Conservation (phyloP, 331 rosid species). For the Quercus tomentella region DNA sequence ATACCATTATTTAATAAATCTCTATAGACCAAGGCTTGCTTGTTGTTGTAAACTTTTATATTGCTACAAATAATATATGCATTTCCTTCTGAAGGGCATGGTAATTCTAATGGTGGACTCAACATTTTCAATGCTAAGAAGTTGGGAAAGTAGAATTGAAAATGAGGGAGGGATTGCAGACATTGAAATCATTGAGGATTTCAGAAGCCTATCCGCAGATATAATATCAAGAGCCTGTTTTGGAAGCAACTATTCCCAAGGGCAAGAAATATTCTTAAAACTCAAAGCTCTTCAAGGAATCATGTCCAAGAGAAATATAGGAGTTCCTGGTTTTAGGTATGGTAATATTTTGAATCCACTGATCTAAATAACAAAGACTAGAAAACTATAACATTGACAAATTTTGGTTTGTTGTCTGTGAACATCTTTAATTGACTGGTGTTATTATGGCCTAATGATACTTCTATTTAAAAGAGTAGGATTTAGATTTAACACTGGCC, state of each 20-base stretch:
- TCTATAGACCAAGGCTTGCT: no score
- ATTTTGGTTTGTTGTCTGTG: background rate
- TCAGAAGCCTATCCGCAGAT: slow-evolving; percentile 59
- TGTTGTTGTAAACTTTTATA: no score
- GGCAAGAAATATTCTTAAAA: slow-evolving; percentile 56
- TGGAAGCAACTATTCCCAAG: slow-evolving; percentile 61
- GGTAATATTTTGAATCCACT: background rate
- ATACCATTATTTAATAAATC: no score
- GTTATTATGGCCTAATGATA: no score
- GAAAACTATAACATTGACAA: background rate
- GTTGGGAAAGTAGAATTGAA: slow-evolving; percentile 52
- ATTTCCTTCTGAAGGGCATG: slow-evolving; percentile 41
- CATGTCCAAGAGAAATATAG: slow-evolving; percentile 36
- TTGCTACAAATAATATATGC: no score
- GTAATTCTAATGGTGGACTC: slow-evolving; percentile 56
- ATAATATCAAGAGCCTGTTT: slow-evolving; percentile 63
- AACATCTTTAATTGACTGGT: no score
- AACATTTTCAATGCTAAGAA: slow-evolving; percentile 26
- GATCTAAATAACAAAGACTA: background rate
- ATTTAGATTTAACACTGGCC: no score
- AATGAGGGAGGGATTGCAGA: slow-evolving; percentile 36
- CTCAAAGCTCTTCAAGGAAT: slow-evolving; percentile 53
- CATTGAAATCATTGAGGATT: slow-evolving; percentile 43
- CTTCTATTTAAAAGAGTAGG: no score
- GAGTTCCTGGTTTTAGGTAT: slow-evolving; percentile 66